Evolutionary conservation across 805 yeast species (phyloP).

Genomic region (Soucietia sequanensis): DNA sequence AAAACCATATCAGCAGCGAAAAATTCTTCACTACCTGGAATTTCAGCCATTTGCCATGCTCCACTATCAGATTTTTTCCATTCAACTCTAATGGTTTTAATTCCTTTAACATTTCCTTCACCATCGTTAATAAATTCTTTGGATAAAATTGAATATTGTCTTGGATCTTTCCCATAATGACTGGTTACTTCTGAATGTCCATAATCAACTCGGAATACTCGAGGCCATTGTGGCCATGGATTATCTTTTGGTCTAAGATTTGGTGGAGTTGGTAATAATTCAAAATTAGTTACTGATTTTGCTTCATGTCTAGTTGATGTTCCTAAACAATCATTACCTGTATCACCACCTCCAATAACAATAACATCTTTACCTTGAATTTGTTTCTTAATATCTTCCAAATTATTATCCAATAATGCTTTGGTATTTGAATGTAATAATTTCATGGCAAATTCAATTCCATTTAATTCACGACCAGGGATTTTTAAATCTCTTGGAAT

Average conservation of each 20-base stretch:
- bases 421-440: conserved; percentile 84
- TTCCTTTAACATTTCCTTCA: conserved; percentile 91
- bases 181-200: conserved; percentile 95
- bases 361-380: conserved; percentile 86
- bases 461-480: conserved; percentile 88
- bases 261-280: conserved; percentile 91
- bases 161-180: conserved; percentile 95
- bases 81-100: conserved; percentile 94
- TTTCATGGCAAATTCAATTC: conserved; percentile 94
- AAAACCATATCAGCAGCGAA: conserved; percentile 94
- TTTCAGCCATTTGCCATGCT: conserved; percentile 98
- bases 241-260: conserved; percentile 83
- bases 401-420: conserved; percentile 77
- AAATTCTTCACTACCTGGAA: conserved; percentile 90
- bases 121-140: conserved; percentile 96
- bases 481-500: conserved; percentile 93
- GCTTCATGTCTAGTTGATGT: conserved; percentile 98
- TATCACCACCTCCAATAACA: conserved; percentile 99
- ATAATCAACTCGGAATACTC: conserved; percentile 95
- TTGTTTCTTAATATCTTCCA: conserved; percentile 70
- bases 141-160: conserved; percentile 93
- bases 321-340: conserved; percentile 98
- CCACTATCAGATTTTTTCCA: conserved; percentile 96
- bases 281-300: conserved; percentile 89
- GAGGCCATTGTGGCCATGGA: conserved; percentile 99